Evolutionary conservation across 2,329 filamentous ascomycete genomes (phyloP), one percentile per base, ranked within the genome.

Genomic region (Podosphaera xanthii): DNA sequence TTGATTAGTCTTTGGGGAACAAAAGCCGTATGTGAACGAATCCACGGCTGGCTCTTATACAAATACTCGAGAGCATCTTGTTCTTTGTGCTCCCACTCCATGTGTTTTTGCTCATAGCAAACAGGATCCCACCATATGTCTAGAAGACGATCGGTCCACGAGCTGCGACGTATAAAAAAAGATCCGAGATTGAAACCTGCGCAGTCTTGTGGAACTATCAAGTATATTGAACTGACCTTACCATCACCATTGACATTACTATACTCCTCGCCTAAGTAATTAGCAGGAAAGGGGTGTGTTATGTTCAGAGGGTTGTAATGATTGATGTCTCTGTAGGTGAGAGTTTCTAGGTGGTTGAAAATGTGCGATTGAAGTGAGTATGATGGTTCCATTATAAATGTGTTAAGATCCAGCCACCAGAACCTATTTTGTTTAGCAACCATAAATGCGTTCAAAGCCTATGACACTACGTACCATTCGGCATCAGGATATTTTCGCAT

Each of bases 71-170:
- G 74, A 1, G 90, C 88, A 69, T 97, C 90, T 72, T 98, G 92
- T 71, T 98, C 92, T 70, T 97, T 97, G 75, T 98, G 92, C 68
- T 92, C 90, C 92, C 92, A 98, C 62, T 92, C 81, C 90, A 96
- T 96, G 71, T 98, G 92, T 70, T 89, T 94, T 72, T 98, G 92
- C 72, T 98, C 92, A 71, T 98, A 98, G 60, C 85, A 82, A 36
- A 97, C 90, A 0, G 92, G 92, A 67, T 98, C 92, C 92, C 92
- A 98, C 92, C 92, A 98, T 58, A 95, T 79, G 68, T 98, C 92
- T 42, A 98, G 79, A 22, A 98, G 74, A 3, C 88, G 84, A 67
- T 97, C 91, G 0, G 90, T 87, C 87, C 90, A 98, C 34, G 82
- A 76, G 67, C 87, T 87, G 61, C 92, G 82, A 57, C 83, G 82